These are phyloP conservation scores for Boletellus ananas DNA, from an alignment of 768 basidiomycete genomes.

Conservation along the genomic window DNA sequence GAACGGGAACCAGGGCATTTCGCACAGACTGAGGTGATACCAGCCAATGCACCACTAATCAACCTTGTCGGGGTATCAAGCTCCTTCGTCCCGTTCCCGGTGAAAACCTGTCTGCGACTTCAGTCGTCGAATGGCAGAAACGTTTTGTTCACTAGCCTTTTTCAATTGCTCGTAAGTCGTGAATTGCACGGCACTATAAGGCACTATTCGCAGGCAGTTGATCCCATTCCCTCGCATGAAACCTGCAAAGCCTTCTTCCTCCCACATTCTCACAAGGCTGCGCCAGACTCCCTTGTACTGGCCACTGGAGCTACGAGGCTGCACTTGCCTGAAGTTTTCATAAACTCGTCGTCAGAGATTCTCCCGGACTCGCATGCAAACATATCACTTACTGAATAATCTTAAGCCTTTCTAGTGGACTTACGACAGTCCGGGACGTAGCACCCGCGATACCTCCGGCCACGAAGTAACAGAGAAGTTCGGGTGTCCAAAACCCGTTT, in stretches of 20 bases:
- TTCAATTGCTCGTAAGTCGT: constrained; percentile 90
- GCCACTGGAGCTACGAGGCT: constrained; percentile 55
- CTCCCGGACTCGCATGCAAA: not conserved
- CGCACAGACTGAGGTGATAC: constrained; percentile 92
- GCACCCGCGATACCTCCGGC: constrained; percentile 55
- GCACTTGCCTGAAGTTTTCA: constrained; percentile 70
- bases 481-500: constrained; percentile 29
- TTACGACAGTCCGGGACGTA: constrained; percentile 87
- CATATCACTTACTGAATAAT: constrained; percentile 80
- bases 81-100: constrained; percentile 59
- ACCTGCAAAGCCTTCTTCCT: constrained; percentile 88
- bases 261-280: constrained; percentile 81
- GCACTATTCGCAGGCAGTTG: constrained; percentile 90
- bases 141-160: constrained; percentile 48
- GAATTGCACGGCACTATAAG: constrained; percentile 87
- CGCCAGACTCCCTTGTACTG: constrained; percentile 85
- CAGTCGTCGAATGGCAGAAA: constrained; percentile 21
- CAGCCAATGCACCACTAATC: constrained; percentile 84
- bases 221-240: constrained; percentile 94
- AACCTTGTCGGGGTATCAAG: constrained; percentile 89
- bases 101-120: constrained; percentile 56
- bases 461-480: constrained; percentile 46
- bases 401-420: constrained; percentile 88
- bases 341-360: not conserved
- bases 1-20: constrained; percentile 18